Evolutionary conservation across 108 stramenopile genomes (phyloP).

Genomic region (Epipyxis sp.): DNA sequence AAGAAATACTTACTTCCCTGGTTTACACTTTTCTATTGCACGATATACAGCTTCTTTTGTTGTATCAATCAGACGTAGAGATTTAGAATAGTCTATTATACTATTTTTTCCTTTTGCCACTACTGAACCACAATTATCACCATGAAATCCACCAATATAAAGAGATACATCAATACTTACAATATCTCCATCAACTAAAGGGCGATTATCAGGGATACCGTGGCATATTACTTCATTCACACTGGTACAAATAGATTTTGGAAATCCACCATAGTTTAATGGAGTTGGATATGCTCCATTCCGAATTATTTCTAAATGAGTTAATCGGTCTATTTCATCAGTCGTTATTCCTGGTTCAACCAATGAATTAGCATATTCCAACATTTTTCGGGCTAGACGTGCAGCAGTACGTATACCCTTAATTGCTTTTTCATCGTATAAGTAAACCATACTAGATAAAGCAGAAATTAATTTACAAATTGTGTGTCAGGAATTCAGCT

Average conservation of each 20-base stretch:
- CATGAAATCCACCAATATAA: slow-evolving; percentile 40
- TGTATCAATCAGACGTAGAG: slow-evolving; percentile 13
- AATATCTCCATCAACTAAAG: slow-evolving; percentile 18
- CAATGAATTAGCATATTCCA: slow-evolving; percentile 42
- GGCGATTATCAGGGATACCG: slow-evolving; percentile 17
- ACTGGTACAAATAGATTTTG: slow-evolving; percentile 30
- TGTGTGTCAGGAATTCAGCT: too few relatives aligned
- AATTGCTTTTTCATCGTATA: neutral
- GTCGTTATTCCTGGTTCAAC: slow-evolving; percentile 49
- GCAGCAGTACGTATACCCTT: slow-evolving; percentile 10
- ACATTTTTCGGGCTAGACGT: slow-evolving; percentile 47
- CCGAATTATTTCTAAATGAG: slow-evolving; percentile 7
- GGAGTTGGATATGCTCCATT: slow-evolving; percentile 18
- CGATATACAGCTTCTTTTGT: slow-evolving; percentile 35
- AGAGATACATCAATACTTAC: slow-evolving; percentile 21
- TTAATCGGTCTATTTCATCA: slow-evolving; percentile 32
- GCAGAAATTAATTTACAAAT: neutral
- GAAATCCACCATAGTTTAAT: slow-evolving; percentile 27
- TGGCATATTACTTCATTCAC: slow-evolving; percentile 30
- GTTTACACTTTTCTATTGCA: slow-evolving; percentile 43
- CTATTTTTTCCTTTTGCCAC: slow-evolving; percentile 36
- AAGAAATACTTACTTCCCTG: slow-evolving; percentile 32
- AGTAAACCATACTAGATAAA: neutral
- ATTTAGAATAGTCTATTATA: slow-evolving; percentile 12
- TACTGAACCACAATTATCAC: slow-evolving; percentile 54